Conservation (phyloP, 768 basidiomycete genomes). For the Russula olivacea region DNA sequence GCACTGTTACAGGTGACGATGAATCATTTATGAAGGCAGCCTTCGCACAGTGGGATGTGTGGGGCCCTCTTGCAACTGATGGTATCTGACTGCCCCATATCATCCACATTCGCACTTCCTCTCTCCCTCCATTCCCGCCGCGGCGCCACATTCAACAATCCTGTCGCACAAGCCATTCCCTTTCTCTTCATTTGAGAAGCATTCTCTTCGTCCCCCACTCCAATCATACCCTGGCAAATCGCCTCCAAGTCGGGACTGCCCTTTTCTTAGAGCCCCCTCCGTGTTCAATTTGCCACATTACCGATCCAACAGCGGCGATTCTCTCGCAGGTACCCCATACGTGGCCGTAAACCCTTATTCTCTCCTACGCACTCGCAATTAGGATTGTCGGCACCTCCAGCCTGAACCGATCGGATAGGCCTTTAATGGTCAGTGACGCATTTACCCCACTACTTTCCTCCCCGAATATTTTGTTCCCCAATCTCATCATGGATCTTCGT, state of each 20-base stretch:
- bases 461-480: slow-evolving; percentile 13
- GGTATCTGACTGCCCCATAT: not conserved
- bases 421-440: slow-evolving; percentile 1
- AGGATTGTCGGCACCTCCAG: not conserved
- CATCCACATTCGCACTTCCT: not conserved
- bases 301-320: slow-evolving; percentile 11
- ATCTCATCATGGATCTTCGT: slow-evolving; percentile 16
- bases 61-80: slow-evolving; percentile 1
- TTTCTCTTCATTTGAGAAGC: not conserved
- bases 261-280: not conserved
- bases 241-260: not conserved
- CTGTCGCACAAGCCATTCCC: not conserved
- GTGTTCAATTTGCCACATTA: not conserved
- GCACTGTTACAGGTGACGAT: not conserved
- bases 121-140: not conserved
- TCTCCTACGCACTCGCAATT: not conserved
- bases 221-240: not conserved
- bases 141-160: not conserved
- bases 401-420: slow-evolving; percentile 2
- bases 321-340: slow-evolving; percentile 11
- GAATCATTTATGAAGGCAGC: slow-evolving; percentile 13
- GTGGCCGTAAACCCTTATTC: not conserved
- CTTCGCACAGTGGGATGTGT: not conserved
- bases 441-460: not conserved
- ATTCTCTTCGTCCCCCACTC: not conserved